Percentiles rank a stretch among this genome's conserved stretches.
These are phyloP conservation scores for Nicotiana obtusifolia DNA, from an alignment of 257 asterid species.

Conservation along the genomic window DNA sequence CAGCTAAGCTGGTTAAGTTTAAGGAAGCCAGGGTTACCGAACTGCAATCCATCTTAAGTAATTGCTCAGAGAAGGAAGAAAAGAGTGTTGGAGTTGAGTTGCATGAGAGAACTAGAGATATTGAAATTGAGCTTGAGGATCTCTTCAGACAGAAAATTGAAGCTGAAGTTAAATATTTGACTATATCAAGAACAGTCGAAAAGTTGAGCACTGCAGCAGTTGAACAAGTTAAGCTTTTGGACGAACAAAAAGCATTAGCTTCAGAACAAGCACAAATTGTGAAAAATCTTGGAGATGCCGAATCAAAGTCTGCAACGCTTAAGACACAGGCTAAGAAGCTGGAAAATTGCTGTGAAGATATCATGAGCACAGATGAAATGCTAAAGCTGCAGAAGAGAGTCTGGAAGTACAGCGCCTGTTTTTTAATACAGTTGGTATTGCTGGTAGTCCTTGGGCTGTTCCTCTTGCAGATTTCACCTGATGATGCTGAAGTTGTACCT, in stretches of 20 bases:
- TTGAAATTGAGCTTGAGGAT: conserved; percentile 41
- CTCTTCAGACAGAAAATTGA: conserved; percentile 58
- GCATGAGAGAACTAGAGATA: conserved; percentile 9
- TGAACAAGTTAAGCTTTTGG: conserved; percentile 42
- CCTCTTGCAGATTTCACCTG: conserved; percentile 29
- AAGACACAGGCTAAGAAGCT: conserved; percentile 37
- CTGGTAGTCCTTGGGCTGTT: conserved; percentile 29
- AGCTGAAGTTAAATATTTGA: conserved; percentile 61
- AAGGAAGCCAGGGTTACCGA: no score
- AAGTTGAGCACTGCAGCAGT: conserved; percentile 31
- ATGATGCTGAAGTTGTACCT: conserved; percentile 43
- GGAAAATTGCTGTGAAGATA: conserved; percentile 35
- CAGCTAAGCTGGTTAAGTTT: conserved; percentile 19
- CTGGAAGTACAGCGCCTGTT: conserved; percentile 42
- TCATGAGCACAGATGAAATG: conserved; percentile 28
- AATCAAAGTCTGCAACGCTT: conserved; percentile 38
- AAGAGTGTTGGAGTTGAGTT: conserved; percentile 11
- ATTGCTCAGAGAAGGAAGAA: conserved; percentile 13
- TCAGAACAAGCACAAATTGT: conserved; percentile 42
- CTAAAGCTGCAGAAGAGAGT: conserved; percentile 39
- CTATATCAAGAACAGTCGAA: not conserved
- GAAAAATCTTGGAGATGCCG: conserved; percentile 37
- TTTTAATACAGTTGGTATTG: conserved; percentile 44
- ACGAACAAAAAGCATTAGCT: conserved; percentile 37
- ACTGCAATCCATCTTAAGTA: not conserved